Base-by-base conservation (phyloP, 441 rosid genomes). In the Aquilaria agallochum region DNA sequence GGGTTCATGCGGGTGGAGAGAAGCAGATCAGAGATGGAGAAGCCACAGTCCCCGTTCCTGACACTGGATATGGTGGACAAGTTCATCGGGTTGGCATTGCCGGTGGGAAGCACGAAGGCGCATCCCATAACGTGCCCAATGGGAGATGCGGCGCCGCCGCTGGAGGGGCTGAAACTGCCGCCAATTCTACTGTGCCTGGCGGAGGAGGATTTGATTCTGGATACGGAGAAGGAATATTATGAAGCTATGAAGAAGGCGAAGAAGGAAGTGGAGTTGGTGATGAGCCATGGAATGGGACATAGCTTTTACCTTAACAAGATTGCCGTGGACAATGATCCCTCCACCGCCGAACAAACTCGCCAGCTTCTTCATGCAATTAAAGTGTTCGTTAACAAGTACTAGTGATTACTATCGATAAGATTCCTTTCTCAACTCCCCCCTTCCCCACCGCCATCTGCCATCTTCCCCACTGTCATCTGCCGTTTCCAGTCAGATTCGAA, bases 51-150 rank as follows among this genome's bases (percentile, higher is more conserved):
- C 0, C 93, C 93, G 0, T 57, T 86, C 15, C 59, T 86, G 27
- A 86, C 83, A 2, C 66, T 82, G 0, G 83, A 60, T 52, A 84
- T 84, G 93, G 36, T 80, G 68, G 89, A 86, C 66, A 84, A 79
- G 70, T 84, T 86, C 53, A 8, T 86, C 55, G 33, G 60, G 5
- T 15, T 83, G 9, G 77, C 79, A 1, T 57, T 86, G 62, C 93
- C 93, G 0, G 51, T 55, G 2, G 81, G 81, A 5, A 32, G 65
- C 20, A 75, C 46, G n/a, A 86, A 74, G 71, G 83, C 82, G 53
- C 83, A 84, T 31, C 83, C 82, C 0, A 59, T 76, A n/a, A 86
- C 88, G 1, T 80, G 88, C 27, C 92, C 92, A 0, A 82, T 84
- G 92, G 92, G 92, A 2, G 9, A 13, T 0, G 72, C 34, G 0